A percentile compares a stretch with the other conserved stretches of the same genome.
Evolutionary conservation across 2,329 filamentous ascomycete genomes (phyloP).

Genomic region (Aureobasidium melanogenum): DNA sequence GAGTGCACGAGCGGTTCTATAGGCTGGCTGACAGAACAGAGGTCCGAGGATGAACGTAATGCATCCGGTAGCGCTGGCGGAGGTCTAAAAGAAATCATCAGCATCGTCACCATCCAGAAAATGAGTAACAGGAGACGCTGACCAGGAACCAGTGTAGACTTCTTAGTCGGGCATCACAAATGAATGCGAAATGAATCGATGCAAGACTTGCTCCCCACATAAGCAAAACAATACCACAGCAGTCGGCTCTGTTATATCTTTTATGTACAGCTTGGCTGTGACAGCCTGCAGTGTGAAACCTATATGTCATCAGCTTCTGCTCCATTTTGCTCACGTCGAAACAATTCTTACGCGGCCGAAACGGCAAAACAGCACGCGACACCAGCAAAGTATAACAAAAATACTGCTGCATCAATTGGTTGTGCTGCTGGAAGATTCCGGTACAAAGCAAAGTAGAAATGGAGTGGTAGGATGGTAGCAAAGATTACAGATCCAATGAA

Average conservation of each 20-base stretch:
- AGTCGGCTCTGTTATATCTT: conserved; percentile 15
- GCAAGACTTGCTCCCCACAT: conserved; percentile 17
- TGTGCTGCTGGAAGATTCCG: not conserved
- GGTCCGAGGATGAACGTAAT: conserved; percentile 15
- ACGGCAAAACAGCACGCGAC: conserved; percentile 15
- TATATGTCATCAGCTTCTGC: not conserved
- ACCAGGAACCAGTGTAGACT: conserved; percentile 15
- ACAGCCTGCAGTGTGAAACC: conserved; percentile 15
- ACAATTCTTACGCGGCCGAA: conserved; percentile 9
- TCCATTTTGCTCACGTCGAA: not conserved
- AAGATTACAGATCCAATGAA: conserved; percentile 13
- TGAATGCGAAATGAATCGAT: conserved; percentile 16
- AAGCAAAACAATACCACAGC: conserved; percentile 15
- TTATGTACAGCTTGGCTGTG: conserved; percentile 10
- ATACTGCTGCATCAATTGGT: conserved; percentile 12
- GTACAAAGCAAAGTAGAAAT: conserved; percentile 13
- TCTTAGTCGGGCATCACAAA: conserved; percentile 8
- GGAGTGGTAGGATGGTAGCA: conserved; percentile 10
- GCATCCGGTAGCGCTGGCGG: conserved; percentile 14
- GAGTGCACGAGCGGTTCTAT: conserved; percentile 13
- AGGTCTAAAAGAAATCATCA: not conserved
- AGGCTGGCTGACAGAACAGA: conserved; percentile 12
- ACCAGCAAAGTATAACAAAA: conserved; percentile 15
- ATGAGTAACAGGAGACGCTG: not conserved
- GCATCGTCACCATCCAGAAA: not conserved